Percentiles rank a stretch among this genome's conserved stretches.
Evolutionary conservation across 2,329 filamentous ascomycete species (phyloP).

Genomic region (Diaporthe australafricana): DNA sequence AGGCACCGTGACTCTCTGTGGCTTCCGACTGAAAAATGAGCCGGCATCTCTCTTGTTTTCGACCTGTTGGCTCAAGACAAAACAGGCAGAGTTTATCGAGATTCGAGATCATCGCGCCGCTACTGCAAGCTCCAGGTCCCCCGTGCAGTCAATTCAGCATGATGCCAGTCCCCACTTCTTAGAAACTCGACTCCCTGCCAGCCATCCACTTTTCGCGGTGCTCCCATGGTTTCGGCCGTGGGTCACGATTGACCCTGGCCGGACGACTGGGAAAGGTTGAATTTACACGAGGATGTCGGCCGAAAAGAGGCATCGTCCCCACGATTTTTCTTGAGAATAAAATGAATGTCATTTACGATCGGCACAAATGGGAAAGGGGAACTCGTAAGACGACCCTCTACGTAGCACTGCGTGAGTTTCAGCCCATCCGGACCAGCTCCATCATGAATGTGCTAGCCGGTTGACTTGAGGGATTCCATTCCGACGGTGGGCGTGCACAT

Average conservation of each 20-base stretch:
- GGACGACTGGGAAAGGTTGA: background rate
- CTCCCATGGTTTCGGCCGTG: constrained; percentile 31
- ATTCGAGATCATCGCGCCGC: constrained; percentile 2
- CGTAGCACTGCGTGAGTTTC: constrained; percentile 21
- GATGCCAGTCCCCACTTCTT: constrained; percentile 28
- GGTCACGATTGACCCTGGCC: constrained; percentile 11
- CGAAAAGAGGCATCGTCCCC: constrained; percentile 24
- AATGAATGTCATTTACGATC: constrained; percentile 31
- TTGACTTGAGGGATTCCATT: background rate
- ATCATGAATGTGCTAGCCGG: background rate
- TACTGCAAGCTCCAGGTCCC: constrained; percentile 1
- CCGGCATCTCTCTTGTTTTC: background rate
- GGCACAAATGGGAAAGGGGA: constrained; percentile 31
- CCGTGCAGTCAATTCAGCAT: constrained; percentile 5
- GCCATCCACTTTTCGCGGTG: constrained; percentile 24
- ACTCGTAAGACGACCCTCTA: constrained; percentile 10
- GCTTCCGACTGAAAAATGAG: background rate
- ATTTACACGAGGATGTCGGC: constrained; percentile 16
- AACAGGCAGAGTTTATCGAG: constrained; percentile 29
- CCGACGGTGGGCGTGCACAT: background rate
- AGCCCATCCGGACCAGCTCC: constrained; percentile 9
- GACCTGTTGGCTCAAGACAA: background rate
- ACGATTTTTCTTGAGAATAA: constrained; percentile 23
- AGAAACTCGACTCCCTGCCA: constrained; percentile 27
- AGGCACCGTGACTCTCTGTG: background rate